phyloP scores from a whole-genome alignment of 1,284 basidiomycete species.

The Retiboletus fuscus region DNA sequence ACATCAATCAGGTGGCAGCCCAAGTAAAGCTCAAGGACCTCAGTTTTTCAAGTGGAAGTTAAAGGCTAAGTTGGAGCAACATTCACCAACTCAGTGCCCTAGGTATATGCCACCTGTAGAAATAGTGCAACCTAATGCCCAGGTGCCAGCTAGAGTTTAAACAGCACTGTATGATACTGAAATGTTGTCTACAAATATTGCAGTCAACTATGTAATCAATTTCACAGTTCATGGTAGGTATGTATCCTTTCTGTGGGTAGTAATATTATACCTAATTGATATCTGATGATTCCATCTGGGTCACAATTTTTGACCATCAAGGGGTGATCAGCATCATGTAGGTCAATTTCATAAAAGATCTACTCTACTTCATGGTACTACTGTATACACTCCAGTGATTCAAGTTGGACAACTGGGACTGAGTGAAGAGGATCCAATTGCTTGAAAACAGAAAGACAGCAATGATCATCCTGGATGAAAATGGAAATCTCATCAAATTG shows the following conservation, averaged over 20 bases:
- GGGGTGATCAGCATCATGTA: background rate
- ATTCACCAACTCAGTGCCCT: background rate
- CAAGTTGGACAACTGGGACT: background rate
- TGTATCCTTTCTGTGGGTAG: background rate
- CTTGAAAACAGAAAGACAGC: background rate
- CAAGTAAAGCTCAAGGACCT: background rate
- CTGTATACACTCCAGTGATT: constrained; percentile 4
- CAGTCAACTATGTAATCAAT: background rate
- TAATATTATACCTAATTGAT: background rate
- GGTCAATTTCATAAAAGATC: constrained; percentile 6
- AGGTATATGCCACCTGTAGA: background rate
- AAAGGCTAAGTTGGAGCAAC: background rate
- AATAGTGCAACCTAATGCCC: too few relatives aligned
- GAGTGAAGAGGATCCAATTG: background rate
- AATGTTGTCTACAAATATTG: background rate
- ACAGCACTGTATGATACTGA: constrained; percentile 5
- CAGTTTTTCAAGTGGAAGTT: background rate
- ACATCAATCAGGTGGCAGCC: background rate
- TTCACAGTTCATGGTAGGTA: background rate
- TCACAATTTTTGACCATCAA: background rate
- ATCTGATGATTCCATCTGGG: background rate
- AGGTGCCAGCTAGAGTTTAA: background rate
- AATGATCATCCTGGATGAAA: background rate
- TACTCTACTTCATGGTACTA: background rate
- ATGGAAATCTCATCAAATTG: background rate